phyloP scores from a whole-genome alignment of 345 rosid genomes.

The Bruguiera parviflora region DNA sequence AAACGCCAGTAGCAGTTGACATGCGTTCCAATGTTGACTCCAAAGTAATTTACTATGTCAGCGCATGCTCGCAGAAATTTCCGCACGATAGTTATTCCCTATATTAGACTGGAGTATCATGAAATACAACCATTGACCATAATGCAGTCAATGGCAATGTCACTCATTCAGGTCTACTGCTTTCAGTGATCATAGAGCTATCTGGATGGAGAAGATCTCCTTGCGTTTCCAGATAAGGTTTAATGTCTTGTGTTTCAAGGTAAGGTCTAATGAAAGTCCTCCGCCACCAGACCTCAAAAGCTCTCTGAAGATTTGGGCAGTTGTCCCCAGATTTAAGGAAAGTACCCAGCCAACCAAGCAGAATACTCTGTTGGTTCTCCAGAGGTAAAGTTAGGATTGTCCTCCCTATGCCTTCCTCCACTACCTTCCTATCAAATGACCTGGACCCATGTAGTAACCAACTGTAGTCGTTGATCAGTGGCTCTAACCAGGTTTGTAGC shows the following conservation, averaged over 20 bases:
- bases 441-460: constrained; percentile 93
- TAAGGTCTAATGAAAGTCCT: constrained; percentile 84
- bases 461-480: constrained; percentile 81
- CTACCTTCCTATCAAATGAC: constrained; percentile 80
- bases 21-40: background rate
- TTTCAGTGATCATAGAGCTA: constrained; percentile 21
- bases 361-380: constrained; percentile 85
- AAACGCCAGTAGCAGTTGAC: background rate
- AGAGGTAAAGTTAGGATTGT: constrained; percentile 86
- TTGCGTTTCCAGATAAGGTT: too few species aligned
- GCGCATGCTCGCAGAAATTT: constrained; percentile 3
- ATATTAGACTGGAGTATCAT: background rate
- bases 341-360: constrained; percentile 79
- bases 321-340: constrained; percentile 79
- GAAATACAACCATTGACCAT: constrained; percentile 1
- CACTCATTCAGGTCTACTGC: constrained; percentile 19
- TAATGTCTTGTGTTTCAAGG: constrained; percentile 32
- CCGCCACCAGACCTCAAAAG: constrained; percentile 99
- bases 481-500: constrained; percentile 85
- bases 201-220: constrained; percentile 31
- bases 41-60: constrained; percentile 9
- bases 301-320: constrained; percentile 95
- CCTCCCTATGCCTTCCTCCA: constrained; percentile 94
- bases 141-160: background rate
- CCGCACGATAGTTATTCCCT: background rate